Evolutionary conservation across 2,329 filamentous ascomycete species (phyloP).

Genomic region (Capronia coronata): DNA sequence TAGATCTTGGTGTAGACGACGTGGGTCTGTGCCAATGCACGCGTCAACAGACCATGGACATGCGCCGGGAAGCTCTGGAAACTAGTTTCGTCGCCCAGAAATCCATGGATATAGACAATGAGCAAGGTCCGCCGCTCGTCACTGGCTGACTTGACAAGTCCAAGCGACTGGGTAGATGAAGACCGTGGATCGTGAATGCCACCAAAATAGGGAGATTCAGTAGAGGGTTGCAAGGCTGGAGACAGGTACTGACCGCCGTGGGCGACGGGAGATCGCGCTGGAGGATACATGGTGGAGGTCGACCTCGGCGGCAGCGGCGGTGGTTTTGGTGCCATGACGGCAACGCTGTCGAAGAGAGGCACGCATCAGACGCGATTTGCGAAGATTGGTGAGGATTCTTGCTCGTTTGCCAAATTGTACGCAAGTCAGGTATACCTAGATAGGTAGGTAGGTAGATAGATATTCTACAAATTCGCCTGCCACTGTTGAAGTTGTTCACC

Average conservation of each 20-base stretch:
- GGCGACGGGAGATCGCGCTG: neutral
- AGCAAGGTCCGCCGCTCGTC: slow-evolving; percentile 52
- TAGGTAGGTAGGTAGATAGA: too few relatives aligned
- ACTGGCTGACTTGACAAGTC: slow-evolving; percentile 30
- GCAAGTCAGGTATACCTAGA: too few relatives aligned
- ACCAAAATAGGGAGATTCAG: slow-evolving; percentile 12
- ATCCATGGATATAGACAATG: slow-evolving; percentile 80
- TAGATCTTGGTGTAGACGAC: slow-evolving; percentile 71
- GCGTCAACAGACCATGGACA: slow-evolving; percentile 67
- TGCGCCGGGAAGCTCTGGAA: slow-evolving; percentile 85
- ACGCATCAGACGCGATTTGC: neutral
- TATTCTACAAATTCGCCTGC: too few relatives aligned
- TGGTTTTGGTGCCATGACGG: slow-evolving; percentile 13
- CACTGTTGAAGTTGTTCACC: too few relatives aligned
- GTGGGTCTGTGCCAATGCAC: slow-evolving; percentile 63
- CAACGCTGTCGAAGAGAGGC: neutral
- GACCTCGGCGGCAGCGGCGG: slow-evolving; percentile 14
- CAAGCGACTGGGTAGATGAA: slow-evolving; percentile 32
- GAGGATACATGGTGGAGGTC: neutral
- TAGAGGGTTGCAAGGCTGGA: neutral
- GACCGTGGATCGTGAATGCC: slow-evolving; percentile 28
- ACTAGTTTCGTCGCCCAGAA: slow-evolving; percentile 80
- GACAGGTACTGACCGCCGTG: slow-evolving; percentile 1
- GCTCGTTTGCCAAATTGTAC: too few relatives aligned
- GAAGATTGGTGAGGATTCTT: neutral